Evolutionary conservation across 148 eudicot genomes (phyloP), one percentile per base, ranked within the genome.

Genomic region (Chenopodium formosanum): DNA sequence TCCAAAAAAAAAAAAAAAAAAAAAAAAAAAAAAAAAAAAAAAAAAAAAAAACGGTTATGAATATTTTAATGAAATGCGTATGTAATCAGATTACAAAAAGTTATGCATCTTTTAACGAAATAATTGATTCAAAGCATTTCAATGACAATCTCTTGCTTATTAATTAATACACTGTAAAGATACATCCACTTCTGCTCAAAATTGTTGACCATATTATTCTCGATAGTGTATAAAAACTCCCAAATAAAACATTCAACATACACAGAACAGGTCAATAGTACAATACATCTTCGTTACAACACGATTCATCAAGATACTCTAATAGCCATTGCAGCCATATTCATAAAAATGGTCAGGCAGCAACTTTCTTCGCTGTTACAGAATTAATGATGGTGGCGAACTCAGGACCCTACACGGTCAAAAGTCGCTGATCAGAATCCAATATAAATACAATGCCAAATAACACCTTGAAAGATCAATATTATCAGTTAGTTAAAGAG

Each of bases 371-470:
- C 47, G 97, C 85, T 66, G 98, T 89, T 63, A 90, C 98, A 34
- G 98, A 91, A 86, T 93, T 95, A 40, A 95, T 83, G 76, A 93
- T 91, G 29, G 97, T 90, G 27, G 97, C 98, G 77, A 95, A 95
- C 84, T 95, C 98, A 47, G 94, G 94, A 69, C 98, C 98, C 97
- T 95, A 89, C 88, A 91, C 25, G 65, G 27, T 60, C 48, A 66
- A 19, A 65, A 74, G 0, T 60, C 7, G 46, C 37, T 37, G 19
- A 17, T 34, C 29, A 71, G 64, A 40, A 72, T 20, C 46, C 27
- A 34, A 72, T 25, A n/a, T 25, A 25, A 14, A 40, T 32, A 19
- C 4, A 56, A 16, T 56, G 20, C 17, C 62, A 56, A 22, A 20
- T 37, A 62, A 62, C 7, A 62, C 7, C 66, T 14, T 29, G 7